A percentile compares a stretch with the other conserved stretches of the same genome.
Evolutionary conservation across 345 rosid genomes (phyloP).

Genomic region (Arabidopsis suecica): DNA sequence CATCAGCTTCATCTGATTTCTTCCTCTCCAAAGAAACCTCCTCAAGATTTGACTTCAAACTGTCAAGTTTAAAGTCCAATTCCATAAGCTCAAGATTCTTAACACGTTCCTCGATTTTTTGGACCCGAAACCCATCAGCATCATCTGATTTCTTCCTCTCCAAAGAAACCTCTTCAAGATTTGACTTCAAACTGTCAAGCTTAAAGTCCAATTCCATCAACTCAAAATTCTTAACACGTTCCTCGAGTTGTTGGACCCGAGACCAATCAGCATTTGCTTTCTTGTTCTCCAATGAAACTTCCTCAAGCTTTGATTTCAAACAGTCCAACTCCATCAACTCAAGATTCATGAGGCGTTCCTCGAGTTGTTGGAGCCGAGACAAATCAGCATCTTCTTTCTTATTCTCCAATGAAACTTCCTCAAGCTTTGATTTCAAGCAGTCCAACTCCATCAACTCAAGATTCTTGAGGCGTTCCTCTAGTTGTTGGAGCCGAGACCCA

Average conservation of each 20-base stretch:
- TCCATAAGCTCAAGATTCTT: background rate
- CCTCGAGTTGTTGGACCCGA: slow-evolving; percentile 10
- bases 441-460: background rate
- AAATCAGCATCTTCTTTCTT: background rate
- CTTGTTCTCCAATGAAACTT: background rate
- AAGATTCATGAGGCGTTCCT: background rate
- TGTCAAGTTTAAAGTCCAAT: background rate
- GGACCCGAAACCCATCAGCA: too few species aligned
- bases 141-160: too few species aligned
- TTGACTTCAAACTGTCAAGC: too few species aligned
- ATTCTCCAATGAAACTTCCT: background rate
- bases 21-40: background rate
- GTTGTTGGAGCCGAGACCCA: background rate
- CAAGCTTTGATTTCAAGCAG: background rate
- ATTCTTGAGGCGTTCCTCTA: background rate
- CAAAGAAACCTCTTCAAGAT: too few species aligned
- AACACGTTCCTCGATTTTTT: background rate
- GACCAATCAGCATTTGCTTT: background rate
- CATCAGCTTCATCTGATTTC: background rate
- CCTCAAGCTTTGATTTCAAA: background rate
- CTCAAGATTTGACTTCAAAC: background rate
- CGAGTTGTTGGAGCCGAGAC: slow-evolving; percentile 6
- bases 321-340: background rate
- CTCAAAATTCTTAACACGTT: background rate
- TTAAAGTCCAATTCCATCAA: too few species aligned